Conservation (phyloP, 73 alveolate species). For the Stentor coeruleus region DNA sequence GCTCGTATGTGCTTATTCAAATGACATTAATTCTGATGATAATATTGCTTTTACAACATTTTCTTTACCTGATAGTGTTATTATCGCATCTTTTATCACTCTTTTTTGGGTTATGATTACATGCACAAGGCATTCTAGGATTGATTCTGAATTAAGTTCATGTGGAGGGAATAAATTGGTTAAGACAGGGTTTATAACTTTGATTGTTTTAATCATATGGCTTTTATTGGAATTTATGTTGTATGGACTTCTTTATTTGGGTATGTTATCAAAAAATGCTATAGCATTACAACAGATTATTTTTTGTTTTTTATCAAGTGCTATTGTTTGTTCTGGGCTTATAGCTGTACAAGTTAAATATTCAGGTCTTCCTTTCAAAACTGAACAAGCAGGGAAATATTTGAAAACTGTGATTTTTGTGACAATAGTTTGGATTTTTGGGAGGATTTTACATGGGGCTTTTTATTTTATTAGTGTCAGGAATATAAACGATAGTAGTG, state of each 20-base stretch:
- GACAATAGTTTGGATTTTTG: not conserved
- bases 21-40: not conserved
- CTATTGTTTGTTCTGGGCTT: not conserved
- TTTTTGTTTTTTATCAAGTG: not conserved
- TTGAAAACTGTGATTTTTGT: not conserved
- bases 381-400: not conserved
- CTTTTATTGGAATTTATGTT: not conserved
- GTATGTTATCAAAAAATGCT: not conserved
- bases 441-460: slow-evolving; percentile 14
- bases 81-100: not conserved
- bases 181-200: not conserved
- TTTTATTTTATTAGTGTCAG: not conserved
- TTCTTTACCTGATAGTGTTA: not conserved
- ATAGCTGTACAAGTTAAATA: not conserved
- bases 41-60: not conserved
- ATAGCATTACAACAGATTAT: not conserved
- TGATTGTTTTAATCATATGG: not conserved
- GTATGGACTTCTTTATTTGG: not conserved
- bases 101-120: slow-evolving; percentile 21
- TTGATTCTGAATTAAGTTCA: not conserved
- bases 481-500: not conserved
- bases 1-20: not conserved
- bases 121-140: not conserved
- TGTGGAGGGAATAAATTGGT: too few species aligned
- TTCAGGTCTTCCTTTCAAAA: slow-evolving; percentile 9